Evolutionary conservation across 2,329 filamentous ascomycete species (phyloP), one percentile per base, ranked within the genome.

Genomic region (Nemania sp.): DNA sequence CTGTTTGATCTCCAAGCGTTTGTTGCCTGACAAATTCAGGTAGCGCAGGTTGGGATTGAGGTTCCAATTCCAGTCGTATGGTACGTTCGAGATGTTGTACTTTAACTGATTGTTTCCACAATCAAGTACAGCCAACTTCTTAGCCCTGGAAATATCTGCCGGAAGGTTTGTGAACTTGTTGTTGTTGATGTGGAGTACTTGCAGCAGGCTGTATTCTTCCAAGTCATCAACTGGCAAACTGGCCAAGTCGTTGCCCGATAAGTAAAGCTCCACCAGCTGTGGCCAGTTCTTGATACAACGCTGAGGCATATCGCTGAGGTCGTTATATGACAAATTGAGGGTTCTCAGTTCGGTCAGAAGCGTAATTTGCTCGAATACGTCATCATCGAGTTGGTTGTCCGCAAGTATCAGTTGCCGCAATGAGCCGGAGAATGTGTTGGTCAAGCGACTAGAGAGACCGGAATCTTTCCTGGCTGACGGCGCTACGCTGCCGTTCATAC

Each of bases 51-150:
- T 95, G 43, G 89, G 90, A 66, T 99, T 99, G 80, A 94, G 90
- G 68, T 97, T 97, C 94, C 94, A 99, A 66, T 99, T 99, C 94
- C 94, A 99, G 70, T 99, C 94, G 69, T 99, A 99, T 0, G 93
- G 94, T 80, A 96, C 96, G 67, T 99, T 99, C 24, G 91, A 94
- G 42, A 99, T 95, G 69, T 99, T 99, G 80, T 99, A 99, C 72
- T 97, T 99, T 52, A 99, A 78, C 19, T 84, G 86, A 68, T 99
- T 99, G 78, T 90, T 97, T 56, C 92, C 93, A 59, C 95, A 95
- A 72, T 99, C 94, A 45, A 99, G 79, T 44, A 97, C 88, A 5
- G 91, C 87, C 22, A 99, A 81, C 71, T 94, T 94, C 73, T 91
- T 90, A 39, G 96, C 91, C 70, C 96, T 91, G 57, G 91, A 95